Evolutionary conservation across 805 yeast genomes (phyloP), one percentile per base, ranked within the genome.

Genomic region (Wickerhamiella cacticola): DNA sequence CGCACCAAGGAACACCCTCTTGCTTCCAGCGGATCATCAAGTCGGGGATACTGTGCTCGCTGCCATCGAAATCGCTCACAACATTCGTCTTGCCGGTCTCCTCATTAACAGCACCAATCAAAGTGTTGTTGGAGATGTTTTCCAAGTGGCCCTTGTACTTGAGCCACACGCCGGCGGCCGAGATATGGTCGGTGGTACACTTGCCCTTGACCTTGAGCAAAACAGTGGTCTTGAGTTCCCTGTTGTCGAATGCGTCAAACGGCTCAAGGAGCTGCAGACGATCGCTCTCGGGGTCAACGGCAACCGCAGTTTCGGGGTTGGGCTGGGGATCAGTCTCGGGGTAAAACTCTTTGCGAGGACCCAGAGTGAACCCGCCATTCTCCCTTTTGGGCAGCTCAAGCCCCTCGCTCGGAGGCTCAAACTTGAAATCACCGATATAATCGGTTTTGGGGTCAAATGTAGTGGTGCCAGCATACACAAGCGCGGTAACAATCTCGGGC

Each of bases 111-210:
- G 97, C 98, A 54, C 98, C 97, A 59, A 89, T 89, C 61, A 89
- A 73, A 10, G 97, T 92, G 71, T 89, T 89, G 69, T 92, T 76
- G 8, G 96, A 83, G 56, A 89, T 92, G 69, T 89, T 89, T 63
- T 89, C 96, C 60, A 89, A 74, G 63, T 89, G 98, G 36, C 98
- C 98, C 71, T 92, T 92, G 71, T 92, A 89, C 72, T 92, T 92
- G 68, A 89, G 76, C 98, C 98, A 89, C 13, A 81, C 94, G 61
- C 98, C 98, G 41, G 98, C 98, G 46, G 97, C 97, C 22, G 96
- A 87, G 57, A 89, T 92, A 64, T 89, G 98, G 65, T 89, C 98
- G 33, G 98, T 89, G 36, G 98, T 89, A 73, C 97, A 92, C 68
- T 89, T 89, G 54, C 98, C 98, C 68, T 86, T 89, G 41, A 92